Evolutionary conservation across 306 rosid species (phyloP), one percentile per base, ranked within the genome.

Genomic region (Ormosia semicastrata): DNA sequence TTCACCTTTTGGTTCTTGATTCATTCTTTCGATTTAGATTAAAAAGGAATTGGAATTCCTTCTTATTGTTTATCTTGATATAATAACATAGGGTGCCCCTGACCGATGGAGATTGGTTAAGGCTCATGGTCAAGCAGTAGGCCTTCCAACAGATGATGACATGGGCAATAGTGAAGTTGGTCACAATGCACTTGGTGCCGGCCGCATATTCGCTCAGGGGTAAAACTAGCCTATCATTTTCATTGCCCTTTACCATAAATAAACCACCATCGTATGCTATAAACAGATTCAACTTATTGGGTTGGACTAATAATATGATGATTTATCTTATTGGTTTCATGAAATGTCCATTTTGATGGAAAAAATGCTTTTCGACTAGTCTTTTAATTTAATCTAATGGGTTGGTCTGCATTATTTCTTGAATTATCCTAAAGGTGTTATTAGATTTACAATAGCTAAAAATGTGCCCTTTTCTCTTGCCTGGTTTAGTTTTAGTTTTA

Each of bases 141-240:
- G 99, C 1, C 98, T 96, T 66, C 98, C 99, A 29, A 74, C 98
- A 0, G 99, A 96, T 10, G 99, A 93, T 92, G 99, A 96, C 75
- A 96, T 96, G 99, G 99, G 99, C 41, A 96, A 96, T 71, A 96
- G 99, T 85, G 99, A 96, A 84, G 99, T 96, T 10, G 99, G 99
- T 44, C 99, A 96, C 79, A 96, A 96, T 40, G 99, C 99, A 1
- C 98, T 96, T 17, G 99, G 99, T 14, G 99, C 99, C 13, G 99
- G 99, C 40, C 99, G 99, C 52, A 93, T 96, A 36, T 96, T 24
- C 44, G 94, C 99, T 50, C 99, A 96, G 83, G 99, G 99, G 99
- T 95, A 86, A 78, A 71, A 85, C 37, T 81, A 50, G 34, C 53
- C 12, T 52, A 6, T 78, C 13, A 37, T 36, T n/a, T 67, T 10